phyloP scores from a whole-genome alignment of 2,329 filamentous ascomycete genomes.

The Westerdykella aurantiaca region DNA sequence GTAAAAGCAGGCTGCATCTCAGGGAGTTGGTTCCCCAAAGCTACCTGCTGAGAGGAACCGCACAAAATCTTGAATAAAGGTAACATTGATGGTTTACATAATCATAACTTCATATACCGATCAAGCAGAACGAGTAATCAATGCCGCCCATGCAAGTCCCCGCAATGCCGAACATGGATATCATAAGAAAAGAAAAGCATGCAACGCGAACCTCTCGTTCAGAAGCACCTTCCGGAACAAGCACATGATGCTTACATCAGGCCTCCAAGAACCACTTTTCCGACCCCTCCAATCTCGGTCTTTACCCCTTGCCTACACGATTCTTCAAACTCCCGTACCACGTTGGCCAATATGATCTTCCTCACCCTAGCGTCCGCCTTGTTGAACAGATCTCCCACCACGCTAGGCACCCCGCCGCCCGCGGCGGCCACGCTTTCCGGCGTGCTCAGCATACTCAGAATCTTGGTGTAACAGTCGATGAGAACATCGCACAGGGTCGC shows the following conservation, averaged over 20 bases:
- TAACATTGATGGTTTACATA: too few relatives aligned
- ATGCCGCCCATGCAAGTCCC: background rate
- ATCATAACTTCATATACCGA: too few relatives aligned
- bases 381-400: conserved; percentile 74
- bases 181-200: background rate
- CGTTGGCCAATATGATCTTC: conserved; percentile 81
- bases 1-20: too few relatives aligned
- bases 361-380: conserved; percentile 83
- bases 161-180: background rate
- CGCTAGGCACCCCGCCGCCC: conserved; percentile 22
- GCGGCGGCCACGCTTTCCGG: conserved; percentile 47
- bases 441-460: conserved; percentile 68
- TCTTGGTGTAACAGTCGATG: conserved; percentile 81
- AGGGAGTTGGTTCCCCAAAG: too few relatives aligned
- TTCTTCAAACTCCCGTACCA: conserved; percentile 92
- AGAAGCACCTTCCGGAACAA: background rate
- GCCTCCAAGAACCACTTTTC: conserved; percentile 83
- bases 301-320: conserved; percentile 69
- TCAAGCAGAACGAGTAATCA: background rate
- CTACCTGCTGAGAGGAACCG: too few relatives aligned
- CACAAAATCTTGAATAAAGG: too few relatives aligned
- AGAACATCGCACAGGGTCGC: conserved; percentile 91
- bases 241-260: conserved; percentile 54
- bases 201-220: background rate
- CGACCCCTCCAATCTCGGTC: conserved; percentile 76